phyloP scores from a whole-genome alignment of 2,329 filamentous ascomycete species.

The Phaeomoniella chlamydospora region DNA sequence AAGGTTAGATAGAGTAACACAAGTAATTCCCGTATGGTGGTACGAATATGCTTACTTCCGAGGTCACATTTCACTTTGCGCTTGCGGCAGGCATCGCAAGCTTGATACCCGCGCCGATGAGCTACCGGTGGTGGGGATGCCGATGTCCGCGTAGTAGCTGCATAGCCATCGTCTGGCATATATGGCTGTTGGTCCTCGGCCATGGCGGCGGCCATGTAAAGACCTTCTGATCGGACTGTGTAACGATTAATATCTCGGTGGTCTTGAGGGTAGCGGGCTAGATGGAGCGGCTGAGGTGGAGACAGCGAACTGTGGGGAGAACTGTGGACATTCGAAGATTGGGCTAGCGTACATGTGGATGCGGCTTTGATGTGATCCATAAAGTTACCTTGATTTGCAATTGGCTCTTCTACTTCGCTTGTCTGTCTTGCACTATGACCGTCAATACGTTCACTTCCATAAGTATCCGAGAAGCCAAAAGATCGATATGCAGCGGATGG shows the following conservation, averaged over 20 bases:
- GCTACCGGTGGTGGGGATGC: slow-evolving; percentile 18
- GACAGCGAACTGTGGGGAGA: not conserved
- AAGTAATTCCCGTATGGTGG: slow-evolving; percentile 1
- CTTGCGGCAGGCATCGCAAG: slow-evolving; percentile 32
- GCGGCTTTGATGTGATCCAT: too few species aligned
- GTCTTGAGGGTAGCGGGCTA: not conserved
- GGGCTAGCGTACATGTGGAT: too few species aligned
- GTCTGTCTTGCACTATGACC: too few species aligned
- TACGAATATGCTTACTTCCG: slow-evolving; percentile 22
- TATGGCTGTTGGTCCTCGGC: slow-evolving; percentile 5
- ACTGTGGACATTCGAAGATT: not conserved
- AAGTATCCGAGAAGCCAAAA: too few species aligned
- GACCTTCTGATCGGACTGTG: not conserved
- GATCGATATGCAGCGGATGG: too few species aligned
- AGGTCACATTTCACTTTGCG: slow-evolving; percentile 34
- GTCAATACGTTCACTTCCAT: too few species aligned
- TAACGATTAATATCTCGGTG: not conserved
- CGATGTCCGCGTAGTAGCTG: slow-evolving; percentile 19
- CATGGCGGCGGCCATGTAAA: not conserved
- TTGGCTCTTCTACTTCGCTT: too few species aligned
- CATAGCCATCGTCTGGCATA: slow-evolving; percentile 17
- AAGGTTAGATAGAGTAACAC: slow-evolving; percentile 8
- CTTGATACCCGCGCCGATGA: slow-evolving; percentile 33
- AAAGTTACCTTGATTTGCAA: too few species aligned
- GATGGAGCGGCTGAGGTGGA: not conserved